Evolutionary conservation across 1,284 basidiomycete genomes (phyloP), one percentile per base, ranked within the genome.

Genomic region (Malassezia furfur): DNA sequence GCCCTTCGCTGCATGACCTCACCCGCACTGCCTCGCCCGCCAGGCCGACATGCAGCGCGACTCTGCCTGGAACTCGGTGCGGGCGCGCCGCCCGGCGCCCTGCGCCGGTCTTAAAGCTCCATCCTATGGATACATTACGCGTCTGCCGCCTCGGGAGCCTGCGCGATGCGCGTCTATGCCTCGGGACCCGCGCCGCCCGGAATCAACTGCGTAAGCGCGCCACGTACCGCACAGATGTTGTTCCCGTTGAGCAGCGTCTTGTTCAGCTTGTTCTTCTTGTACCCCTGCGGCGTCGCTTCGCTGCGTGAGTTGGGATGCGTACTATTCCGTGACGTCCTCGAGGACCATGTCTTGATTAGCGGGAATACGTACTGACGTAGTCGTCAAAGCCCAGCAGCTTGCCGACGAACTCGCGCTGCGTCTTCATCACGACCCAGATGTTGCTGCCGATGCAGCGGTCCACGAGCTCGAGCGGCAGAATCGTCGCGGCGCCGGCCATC

Each of bases 251-350:
- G 76, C 43, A 98, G 79, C 19, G 93, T 98, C 77, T 96, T 88
- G 5, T 85, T 82, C 21, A 98, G 81, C 59, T 84, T 81, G 9
- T 86, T 94, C 76, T 83, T 84, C 72, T 87, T 88, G 52, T 52
- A 59, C 21, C 57, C 57, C 8, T 46, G 46, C 11, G 49, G 25
- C 3, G 52, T 59, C 9, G 31, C 31, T 22, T 59, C 57, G 30
- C 53, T 52, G 40, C 5, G 47, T 32, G 46, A 31, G 37, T 11
- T 38, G 34, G 25, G 30, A 35, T 28, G 50, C 84, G 67, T 62
- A 96, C 91, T 86, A 96, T 79, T 98, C 94, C 7, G 84, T 94
- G 5, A 96, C 94, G 66, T 98, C 89, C 72, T 96, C 89, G 45
- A 98, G 78, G 2, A 98, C 93, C 89, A 98, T 96, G 77, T 98